These are phyloP conservation scores for Ciborinia camelliae DNA, from an alignment of 2,329 filamentous ascomycete genomes.

Conservation along the genomic window DNA sequence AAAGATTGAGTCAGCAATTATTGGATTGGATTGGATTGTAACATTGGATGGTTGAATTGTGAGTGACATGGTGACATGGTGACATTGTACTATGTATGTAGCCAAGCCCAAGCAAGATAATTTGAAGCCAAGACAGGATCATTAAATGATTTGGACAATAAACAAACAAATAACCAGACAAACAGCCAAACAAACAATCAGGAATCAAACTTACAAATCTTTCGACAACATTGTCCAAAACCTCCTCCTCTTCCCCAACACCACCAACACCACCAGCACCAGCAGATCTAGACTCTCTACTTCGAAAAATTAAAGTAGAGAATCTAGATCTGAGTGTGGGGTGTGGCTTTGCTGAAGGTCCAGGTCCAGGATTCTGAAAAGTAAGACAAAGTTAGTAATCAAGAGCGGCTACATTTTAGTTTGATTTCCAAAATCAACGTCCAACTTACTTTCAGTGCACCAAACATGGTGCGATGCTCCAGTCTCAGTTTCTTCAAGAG, in stretches of 20 bases:
- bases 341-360: background rate
- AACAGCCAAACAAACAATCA: no score
- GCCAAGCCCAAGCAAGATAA: no score
- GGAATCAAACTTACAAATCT: background rate
- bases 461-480: background rate
- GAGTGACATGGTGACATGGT: no score
- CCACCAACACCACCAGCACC: no score
- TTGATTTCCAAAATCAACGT: slow-evolving; percentile 1
- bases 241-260: background rate
- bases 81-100: no score
- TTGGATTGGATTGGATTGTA: no score
- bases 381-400: slow-evolving; percentile 14
- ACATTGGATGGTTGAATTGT: no score
- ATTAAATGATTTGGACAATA: background rate
- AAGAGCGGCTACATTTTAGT: background rate
- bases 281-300: no score
- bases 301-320: no score
- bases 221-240: background rate
- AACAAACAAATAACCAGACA: no score
- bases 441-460: slow-evolving; percentile 1
- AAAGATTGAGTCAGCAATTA: no score
- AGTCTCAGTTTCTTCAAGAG: background rate
- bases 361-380: background rate
- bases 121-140: no score
- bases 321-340: background rate